phyloP scores from a whole-genome alignment of 768 basidiomycete species.

The Lactarius vividus region DNA sequence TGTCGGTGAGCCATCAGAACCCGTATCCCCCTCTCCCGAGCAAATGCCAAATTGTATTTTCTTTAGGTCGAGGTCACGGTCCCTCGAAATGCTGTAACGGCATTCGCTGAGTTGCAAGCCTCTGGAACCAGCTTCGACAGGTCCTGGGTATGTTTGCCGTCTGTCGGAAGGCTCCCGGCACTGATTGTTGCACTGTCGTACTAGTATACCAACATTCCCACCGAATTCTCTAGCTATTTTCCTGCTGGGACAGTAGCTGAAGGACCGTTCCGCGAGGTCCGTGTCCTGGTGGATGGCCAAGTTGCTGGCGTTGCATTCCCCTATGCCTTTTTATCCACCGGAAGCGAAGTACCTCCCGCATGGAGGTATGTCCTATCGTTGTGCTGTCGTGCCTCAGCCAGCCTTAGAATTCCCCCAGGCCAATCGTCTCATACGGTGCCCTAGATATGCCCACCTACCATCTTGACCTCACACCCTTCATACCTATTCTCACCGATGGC shows the following conservation, averaged over 20 bases:
- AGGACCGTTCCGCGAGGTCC: slow-evolving; percentile 61
- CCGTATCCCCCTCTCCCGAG: background rate
- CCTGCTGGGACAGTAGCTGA: slow-evolving; percentile 50
- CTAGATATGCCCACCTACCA: background rate
- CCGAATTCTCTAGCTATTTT: slow-evolving; percentile 54
- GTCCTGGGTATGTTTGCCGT: slow-evolving; percentile 59
- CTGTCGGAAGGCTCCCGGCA: background rate
- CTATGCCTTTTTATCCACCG: slow-evolving; percentile 34
- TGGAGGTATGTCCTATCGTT: slow-evolving; percentile 52
- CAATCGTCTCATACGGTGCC: slow-evolving; percentile 42
- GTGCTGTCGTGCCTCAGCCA: background rate
- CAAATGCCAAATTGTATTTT: background rate
- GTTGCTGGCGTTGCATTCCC: slow-evolving; percentile 59
- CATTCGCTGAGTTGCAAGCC: slow-evolving; percentile 70
- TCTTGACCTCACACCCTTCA: background rate
- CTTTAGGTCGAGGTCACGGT: slow-evolving; percentile 62
- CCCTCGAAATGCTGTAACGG: slow-evolving; percentile 63
- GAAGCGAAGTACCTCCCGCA: slow-evolving; percentile 52
- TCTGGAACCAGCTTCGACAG: slow-evolving; percentile 64
- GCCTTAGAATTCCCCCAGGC: slow-evolving; percentile 39
- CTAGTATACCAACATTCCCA: slow-evolving; percentile 67
- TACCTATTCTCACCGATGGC: background rate
- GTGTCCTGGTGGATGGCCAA: slow-evolving; percentile 52
- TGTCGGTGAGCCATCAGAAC: slow-evolving; percentile 50
- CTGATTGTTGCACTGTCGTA: background rate